phyloP scores from a whole-genome alignment of 352 stramenopile species.

The Globisporangium acanthophoron region DNA sequence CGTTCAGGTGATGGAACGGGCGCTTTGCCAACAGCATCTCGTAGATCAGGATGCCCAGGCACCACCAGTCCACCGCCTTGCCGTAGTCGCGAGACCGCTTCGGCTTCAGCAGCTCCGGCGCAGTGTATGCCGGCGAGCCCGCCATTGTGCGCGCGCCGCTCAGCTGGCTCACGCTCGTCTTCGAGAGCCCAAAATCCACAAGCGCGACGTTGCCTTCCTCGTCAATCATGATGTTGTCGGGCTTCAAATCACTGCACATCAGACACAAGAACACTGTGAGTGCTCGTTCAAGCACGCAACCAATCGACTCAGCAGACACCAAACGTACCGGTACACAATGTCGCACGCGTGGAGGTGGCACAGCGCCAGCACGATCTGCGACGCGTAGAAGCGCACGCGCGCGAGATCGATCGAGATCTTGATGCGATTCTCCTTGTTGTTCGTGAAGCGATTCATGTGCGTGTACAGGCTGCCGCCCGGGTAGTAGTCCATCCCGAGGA shows the following conservation, averaged over 20 bases:
- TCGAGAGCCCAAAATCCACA: constrained; percentile 93
- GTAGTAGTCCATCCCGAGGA: constrained; percentile 86
- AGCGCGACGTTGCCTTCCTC: constrained; percentile 91
- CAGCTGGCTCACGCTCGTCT: constrained; percentile 88
- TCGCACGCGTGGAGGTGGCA: constrained; percentile 90
- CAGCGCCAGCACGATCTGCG: constrained; percentile 89
- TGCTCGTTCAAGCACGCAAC: background rate
- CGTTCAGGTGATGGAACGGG: constrained; percentile 89
- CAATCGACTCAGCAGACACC: background rate
- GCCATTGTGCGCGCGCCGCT: constrained; percentile 82
- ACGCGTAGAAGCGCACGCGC: constrained; percentile 87
- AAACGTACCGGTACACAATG: constrained; percentile 88
- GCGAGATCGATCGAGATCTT: constrained; percentile 77
- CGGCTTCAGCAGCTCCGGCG: constrained; percentile 75
- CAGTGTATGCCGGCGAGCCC: constrained; percentile 76
- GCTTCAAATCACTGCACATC: constrained; percentile 85
- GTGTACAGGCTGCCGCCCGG: constrained; percentile 83
- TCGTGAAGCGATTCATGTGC: constrained; percentile 90
- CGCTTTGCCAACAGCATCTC: constrained; percentile 90
- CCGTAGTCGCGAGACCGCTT: constrained; percentile 83
- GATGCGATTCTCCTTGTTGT: constrained; percentile 86
- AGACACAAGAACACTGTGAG: background rate
- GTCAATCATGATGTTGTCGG: constrained; percentile 95
- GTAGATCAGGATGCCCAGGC: constrained; percentile 87
- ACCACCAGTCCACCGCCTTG: constrained; percentile 87